These are phyloP conservation scores for Trapa incisa DNA, from an alignment of 345 rosid genomes.

Conservation along the genomic window DNA sequence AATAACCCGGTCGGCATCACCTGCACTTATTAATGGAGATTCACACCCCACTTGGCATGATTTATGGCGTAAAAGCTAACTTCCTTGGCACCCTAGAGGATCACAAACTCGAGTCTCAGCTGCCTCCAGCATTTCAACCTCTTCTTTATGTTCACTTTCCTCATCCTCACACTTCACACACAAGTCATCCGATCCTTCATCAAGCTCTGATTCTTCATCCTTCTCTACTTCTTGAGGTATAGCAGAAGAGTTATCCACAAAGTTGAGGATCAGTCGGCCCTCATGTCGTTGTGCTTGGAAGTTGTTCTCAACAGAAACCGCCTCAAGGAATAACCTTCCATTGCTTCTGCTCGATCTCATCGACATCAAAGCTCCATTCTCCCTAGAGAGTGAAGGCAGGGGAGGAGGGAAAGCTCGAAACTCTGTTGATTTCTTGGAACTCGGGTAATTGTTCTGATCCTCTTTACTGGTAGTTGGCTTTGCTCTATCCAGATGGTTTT, in stretches of 20 bases:
- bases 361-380: conserved; percentile 38
- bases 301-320: conserved; percentile 57
- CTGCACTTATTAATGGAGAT: conserved; percentile 45
- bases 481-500: conserved; percentile 5
- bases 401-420: conserved; percentile 63
- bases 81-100: conserved; percentile 3
- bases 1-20: conserved; percentile 32
- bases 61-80: conserved; percentile 16
- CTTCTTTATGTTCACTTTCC: conserved; percentile 14
- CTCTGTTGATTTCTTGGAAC: conserved; percentile 16
- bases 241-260: conserved; percentile 10
- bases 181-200: neutral
- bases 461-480: neutral
- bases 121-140: conserved; percentile 8
- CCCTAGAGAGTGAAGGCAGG: conserved; percentile 46
- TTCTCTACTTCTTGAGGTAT: neutral
- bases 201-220: conserved; percentile 2
- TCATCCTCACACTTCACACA: neutral
- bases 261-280: conserved; percentile 81
- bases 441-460: neutral
- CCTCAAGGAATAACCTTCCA: conserved; percentile 83
- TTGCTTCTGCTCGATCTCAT: conserved; percentile 73
- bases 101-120: neutral
- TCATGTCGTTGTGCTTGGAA: conserved; percentile 67
- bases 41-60: conserved; percentile 24